These are phyloP conservation scores for Fragaria vesca DNA, from an alignment of 306 rosid species.

Conservation along the genomic window DNA sequence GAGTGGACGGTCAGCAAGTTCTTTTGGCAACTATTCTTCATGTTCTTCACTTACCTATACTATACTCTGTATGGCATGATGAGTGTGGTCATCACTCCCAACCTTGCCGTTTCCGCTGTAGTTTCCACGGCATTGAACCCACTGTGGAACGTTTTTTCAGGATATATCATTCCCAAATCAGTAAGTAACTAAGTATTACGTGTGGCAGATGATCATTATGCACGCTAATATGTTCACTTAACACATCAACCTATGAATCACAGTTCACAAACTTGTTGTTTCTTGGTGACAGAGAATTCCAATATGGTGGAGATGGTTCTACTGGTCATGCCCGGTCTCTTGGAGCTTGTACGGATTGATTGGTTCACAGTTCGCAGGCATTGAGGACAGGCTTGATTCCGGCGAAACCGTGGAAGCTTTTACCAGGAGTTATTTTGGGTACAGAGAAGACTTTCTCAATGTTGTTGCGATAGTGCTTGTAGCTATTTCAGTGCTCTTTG, in stretches of 20 bases:
- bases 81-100: constrained; percentile 62
- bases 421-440: constrained; percentile 54
- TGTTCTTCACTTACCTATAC: constrained; percentile 68
- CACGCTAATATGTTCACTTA: neutral
- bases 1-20: constrained; percentile 51
- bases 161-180: constrained; percentile 54
- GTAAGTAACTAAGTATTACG: constrained; percentile 32
- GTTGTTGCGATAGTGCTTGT: constrained; percentile 48
- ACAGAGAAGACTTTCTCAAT: constrained; percentile 43
- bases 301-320: constrained; percentile 81
- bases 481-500: constrained; percentile 53
- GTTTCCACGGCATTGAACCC: constrained; percentile 48
- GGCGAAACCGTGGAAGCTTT: constrained; percentile 61
- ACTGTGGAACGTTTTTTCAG: constrained; percentile 73
- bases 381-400: constrained; percentile 37
- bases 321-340: constrained; percentile 59
- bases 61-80: constrained; percentile 77
- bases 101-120: constrained; percentile 51
- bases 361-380: constrained; percentile 54
- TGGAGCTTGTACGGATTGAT: constrained; percentile 71
- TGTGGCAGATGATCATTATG: neutral
- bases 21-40: constrained; percentile 63
- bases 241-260: neutral
- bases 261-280: neutral
- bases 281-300: constrained; percentile 60